Evolutionary conservation across 2,329 filamentous ascomycete genomes (phyloP), one percentile per base, ranked within the genome.

Genomic region (Onygenales sp.): DNA sequence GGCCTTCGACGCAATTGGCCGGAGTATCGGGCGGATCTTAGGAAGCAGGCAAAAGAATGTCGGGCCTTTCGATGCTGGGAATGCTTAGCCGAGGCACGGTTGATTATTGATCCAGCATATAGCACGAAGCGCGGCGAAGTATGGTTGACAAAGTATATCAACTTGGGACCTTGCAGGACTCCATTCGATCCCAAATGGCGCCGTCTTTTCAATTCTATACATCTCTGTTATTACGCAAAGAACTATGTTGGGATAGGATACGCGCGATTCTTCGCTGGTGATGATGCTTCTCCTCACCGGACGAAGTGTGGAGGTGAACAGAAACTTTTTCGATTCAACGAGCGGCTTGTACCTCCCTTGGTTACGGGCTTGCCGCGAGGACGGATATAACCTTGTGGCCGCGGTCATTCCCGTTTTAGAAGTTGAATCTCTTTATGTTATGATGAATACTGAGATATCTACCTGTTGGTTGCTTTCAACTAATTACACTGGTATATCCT

Each of bases 151-250:
- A 14, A 17, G 27, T 52, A 32, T 27, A 14, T 31, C 36, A 52
- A 52, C 42, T 37, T 52, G 32, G 42, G 49, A 6, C 32, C 8
- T 36, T 52, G 49, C 33, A 37, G 8, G 21, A 42, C 46, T 45
- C 42, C 49, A 36, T 43, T 14, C 13, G 49, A 52, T 45, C 10
- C 27, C 17, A 52, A 32, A 34, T 52, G 49, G 49, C 14, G n/a
- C 13, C 11, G 17, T 17, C 31, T 32, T 21, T 8, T 10, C 33
- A 27, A 27, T 27, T 27, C 4, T 27, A 6, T 8, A 11, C 6
- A 33, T 31, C 44, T 39, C 37, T 6, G 10, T 34, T 11, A 10
- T 13, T 2, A n/a, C 8, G 27, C 32, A 9, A n/a, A 14, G 32
- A 14, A 42, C 5, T 3, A 6, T n/a, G 17, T 33, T 2, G 3